These are phyloP conservation scores for Trichosanthes cucumerina DNA, from an alignment of 306 rosid species.

Conservation along the genomic window DNA sequence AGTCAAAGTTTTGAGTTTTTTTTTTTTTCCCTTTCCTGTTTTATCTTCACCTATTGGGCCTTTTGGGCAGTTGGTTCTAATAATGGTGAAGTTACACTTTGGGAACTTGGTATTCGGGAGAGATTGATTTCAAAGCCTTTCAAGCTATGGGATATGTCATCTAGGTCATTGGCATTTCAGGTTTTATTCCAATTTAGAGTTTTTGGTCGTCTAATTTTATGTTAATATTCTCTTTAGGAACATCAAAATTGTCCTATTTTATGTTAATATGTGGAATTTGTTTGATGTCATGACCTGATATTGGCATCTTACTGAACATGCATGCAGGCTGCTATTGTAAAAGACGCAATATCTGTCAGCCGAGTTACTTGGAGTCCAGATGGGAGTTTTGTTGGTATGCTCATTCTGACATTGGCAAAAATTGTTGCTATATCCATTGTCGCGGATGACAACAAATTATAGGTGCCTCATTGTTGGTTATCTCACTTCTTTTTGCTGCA, in stretches of 20 bases:
- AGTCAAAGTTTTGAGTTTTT: not conserved
- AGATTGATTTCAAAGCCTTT: constrained; percentile 67
- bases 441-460: constrained; percentile 12
- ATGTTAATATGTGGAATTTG: not conserved
- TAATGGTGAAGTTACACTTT: constrained; percentile 68
- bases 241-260: not conserved
- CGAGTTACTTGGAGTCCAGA: constrained; percentile 86
- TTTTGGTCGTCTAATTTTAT: constrained; percentile 11
- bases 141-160: constrained; percentile 58
- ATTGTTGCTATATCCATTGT: constrained; percentile 45
- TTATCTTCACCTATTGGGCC: constrained; percentile 6
- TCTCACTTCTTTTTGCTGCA: constrained; percentile 30
- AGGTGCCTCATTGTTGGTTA: constrained; percentile 10
- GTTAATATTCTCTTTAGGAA: not conserved
- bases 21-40: not conserved
- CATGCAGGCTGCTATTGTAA: constrained; percentile 47
- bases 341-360: constrained; percentile 61
- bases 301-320: constrained; percentile 29
- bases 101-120: constrained; percentile 63
- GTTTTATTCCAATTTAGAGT: constrained; percentile 21
- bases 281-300: constrained; percentile 7
- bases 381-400: constrained; percentile 77
- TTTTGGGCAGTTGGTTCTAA: constrained; percentile 58
- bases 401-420: constrained; percentile 13
- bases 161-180: constrained; percentile 58